Percentiles rank a stretch among this genome's conserved stretches.
These are phyloP conservation scores for Pterocarpus santalinus DNA, from an alignment of 306 rosid genomes.

Conservation along the genomic window DNA sequence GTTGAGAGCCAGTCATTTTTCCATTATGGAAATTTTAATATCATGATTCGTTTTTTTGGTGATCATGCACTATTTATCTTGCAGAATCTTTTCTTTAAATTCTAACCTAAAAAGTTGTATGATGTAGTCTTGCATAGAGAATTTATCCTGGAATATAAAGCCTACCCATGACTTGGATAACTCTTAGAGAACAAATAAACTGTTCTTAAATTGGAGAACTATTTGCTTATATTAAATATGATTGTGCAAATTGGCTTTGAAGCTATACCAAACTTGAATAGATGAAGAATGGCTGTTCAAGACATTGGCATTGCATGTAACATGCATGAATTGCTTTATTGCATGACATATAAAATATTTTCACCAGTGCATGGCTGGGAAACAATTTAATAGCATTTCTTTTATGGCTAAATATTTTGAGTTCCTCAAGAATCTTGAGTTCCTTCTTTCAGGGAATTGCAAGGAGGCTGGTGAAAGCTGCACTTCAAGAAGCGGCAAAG, in stretches of 20 bases:
- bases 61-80: background rate
- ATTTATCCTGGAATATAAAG: background rate
- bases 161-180: constrained; percentile 17
- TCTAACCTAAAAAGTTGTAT: background rate
- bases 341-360: constrained; percentile 1
- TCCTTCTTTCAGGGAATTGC: constrained; percentile 93
- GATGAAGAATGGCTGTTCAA: background rate
- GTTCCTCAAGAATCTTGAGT: constrained; percentile 4
- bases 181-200: background rate
- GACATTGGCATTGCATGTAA: background rate
- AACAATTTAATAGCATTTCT: background rate
- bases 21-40: too few species aligned
- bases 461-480: constrained; percentile 82
- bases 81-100: background rate
- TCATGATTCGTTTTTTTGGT: too few species aligned
- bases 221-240: background rate
- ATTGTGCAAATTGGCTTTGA: background rate
- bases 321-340: background rate
- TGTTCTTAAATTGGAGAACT: background rate
- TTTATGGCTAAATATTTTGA: constrained; percentile 1
- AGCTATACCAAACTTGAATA: background rate
- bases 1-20: too few species aligned
- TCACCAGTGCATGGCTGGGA: background rate
- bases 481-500: constrained; percentile 90
- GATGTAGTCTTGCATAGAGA: background rate